phyloP scores from a whole-genome alignment of 805 yeast species.

The Lipomyces mesembrius region DNA sequence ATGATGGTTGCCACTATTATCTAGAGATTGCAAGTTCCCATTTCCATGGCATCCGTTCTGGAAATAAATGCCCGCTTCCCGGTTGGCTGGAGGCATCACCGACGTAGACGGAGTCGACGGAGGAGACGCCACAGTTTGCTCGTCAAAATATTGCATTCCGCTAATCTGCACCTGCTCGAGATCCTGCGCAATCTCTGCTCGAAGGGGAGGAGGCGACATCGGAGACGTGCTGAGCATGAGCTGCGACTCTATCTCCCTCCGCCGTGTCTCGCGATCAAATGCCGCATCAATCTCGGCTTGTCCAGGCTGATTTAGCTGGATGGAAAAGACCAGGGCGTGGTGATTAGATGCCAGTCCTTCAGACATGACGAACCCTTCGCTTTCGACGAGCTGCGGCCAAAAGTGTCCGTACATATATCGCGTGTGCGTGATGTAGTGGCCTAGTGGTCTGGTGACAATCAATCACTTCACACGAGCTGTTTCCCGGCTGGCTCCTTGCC shows the following conservation, averaged over 20 bases:
- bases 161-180: neutral
- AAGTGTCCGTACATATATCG: neutral
- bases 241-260: conserved; percentile 30
- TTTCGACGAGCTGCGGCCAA: neutral
- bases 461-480: neutral
- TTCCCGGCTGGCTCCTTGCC: neutral
- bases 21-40: neutral
- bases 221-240: conserved; percentile 33
- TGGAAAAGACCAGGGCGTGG: conserved; percentile 18
- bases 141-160: neutral
- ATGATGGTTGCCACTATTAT: neutral
- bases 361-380: neutral
- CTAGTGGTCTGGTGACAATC: neutral
- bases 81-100: neutral
- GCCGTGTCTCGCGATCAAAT: conserved; percentile 19
- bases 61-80: neutral
- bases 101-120: conserved; percentile 32
- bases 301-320: conserved; percentile 30
- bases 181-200: conserved; percentile 19
- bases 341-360: neutral
- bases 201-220: conserved; percentile 34
- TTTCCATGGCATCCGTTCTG: conserved; percentile 1
- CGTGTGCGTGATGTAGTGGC: too few species aligned
- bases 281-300: conserved; percentile 16
- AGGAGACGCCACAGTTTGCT: conserved; percentile 25